These are phyloP conservation scores for Beauveria caledonica DNA, from an alignment of 2,329 filamentous ascomycete species.

Conservation along the genomic window DNA sequence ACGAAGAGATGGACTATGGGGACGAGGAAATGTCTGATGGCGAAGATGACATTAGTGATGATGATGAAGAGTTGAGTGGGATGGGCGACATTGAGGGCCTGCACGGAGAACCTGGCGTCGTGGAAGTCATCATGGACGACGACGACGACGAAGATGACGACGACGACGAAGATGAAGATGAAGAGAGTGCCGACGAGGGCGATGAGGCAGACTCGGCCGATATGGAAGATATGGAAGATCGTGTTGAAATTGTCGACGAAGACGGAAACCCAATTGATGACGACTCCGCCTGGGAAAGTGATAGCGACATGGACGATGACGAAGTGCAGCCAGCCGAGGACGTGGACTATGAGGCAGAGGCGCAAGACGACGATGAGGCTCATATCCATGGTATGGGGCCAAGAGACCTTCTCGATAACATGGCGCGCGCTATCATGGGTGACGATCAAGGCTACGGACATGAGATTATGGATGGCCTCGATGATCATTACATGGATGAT, in stretches of 20 bases:
- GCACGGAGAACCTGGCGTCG: constrained; percentile 52
- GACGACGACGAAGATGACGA: constrained; percentile 57
- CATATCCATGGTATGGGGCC: constrained; percentile 38
- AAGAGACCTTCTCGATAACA: constrained; percentile 39
- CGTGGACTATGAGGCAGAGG: constrained; percentile 46
- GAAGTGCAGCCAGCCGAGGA: constrained; percentile 45
- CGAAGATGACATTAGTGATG: constrained; percentile 82
- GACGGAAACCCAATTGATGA: constrained; percentile 51
- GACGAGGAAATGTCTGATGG: constrained; percentile 77
- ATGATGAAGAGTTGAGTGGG: constrained; percentile 72
- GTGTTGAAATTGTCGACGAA: constrained; percentile 54
- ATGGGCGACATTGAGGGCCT: constrained; percentile 81
- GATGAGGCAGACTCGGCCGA: constrained; percentile 42
- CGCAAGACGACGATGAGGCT: constrained; percentile 47
- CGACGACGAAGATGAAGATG: constrained; percentile 49
- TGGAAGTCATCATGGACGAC: constrained; percentile 73
- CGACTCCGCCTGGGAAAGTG: constrained; percentile 54
- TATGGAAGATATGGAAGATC: constrained; percentile 39
- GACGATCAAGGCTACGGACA: constrained; percentile 44
- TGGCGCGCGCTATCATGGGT: constrained; percentile 47
- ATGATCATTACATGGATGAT: constrained; percentile 46
- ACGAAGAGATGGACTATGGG: constrained; percentile 85
- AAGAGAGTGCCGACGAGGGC: constrained; percentile 47
- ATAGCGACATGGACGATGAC: constrained; percentile 48
- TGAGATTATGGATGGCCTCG: constrained; percentile 42